Evolutionary conservation across 2,329 filamentous ascomycete species (phyloP).

Genomic region (Hirsutella rhossiliensis): DNA sequence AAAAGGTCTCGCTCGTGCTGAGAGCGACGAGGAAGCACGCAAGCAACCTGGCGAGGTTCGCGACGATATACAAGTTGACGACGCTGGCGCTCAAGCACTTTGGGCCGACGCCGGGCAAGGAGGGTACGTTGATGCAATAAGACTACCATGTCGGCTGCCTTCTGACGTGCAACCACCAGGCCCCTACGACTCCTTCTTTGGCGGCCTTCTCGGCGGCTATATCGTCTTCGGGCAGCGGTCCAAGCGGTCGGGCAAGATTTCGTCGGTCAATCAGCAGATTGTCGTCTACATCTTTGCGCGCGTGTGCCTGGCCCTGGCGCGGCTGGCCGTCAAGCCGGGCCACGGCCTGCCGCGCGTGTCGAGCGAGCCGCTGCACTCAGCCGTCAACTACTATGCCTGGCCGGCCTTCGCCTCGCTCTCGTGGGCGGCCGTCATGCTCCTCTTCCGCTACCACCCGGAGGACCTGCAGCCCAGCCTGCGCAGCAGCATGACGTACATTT

Average conservation of each 20-base stretch:
- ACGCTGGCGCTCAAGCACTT: slow-evolving; percentile 63
- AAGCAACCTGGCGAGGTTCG: slow-evolving; percentile 82
- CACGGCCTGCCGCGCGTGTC: slow-evolving; percentile 38
- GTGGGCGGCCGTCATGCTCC: slow-evolving; percentile 91
- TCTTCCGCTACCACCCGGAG: slow-evolving; percentile 87
- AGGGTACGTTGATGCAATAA: slow-evolving; percentile 23
- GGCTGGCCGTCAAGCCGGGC: slow-evolving; percentile 61
- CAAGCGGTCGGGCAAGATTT: slow-evolving; percentile 53
- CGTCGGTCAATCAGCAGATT: slow-evolving; percentile 87
- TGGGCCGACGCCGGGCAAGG: slow-evolving; percentile 45
- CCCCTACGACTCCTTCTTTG: slow-evolving; percentile 72
- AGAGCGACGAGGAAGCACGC: slow-evolving; percentile 86
- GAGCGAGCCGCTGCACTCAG: slow-evolving; percentile 30
- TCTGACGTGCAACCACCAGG: slow-evolving; percentile 23
- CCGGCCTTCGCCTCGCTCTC: slow-evolving; percentile 81
- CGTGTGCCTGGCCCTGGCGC: slow-evolving; percentile 73
- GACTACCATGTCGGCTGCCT: neutral
- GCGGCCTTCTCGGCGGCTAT: slow-evolving; percentile 83
- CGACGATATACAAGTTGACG: slow-evolving; percentile 74
- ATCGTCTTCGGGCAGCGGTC: slow-evolving; percentile 68
- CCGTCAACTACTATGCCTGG: slow-evolving; percentile 67
- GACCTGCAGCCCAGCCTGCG: slow-evolving; percentile 82
- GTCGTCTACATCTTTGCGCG: slow-evolving; percentile 96
- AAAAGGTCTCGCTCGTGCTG: slow-evolving; percentile 68
- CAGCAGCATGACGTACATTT: slow-evolving; percentile 97